Base-by-base conservation (phyloP, 78 protist species). In the Chrysochromulina tobinii region DNA sequence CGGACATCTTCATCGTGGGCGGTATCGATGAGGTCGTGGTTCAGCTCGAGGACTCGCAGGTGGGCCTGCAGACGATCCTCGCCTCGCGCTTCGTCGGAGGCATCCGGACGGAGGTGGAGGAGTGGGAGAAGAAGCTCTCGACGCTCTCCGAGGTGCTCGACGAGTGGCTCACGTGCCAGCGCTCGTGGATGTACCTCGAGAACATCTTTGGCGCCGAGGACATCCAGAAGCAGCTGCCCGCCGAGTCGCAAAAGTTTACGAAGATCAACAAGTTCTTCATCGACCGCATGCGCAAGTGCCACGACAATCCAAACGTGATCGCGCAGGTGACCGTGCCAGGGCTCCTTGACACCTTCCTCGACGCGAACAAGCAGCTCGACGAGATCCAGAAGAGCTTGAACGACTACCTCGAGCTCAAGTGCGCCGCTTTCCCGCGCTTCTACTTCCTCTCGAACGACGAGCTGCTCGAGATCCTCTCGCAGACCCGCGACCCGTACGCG, bases 371-470 rank as follows among this genome's bases (percentile, higher is more conserved):
- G 23, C 5, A 11, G 6, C 66, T 97, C 61, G 98, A 96, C 58
- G 58, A 84, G 89, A 90, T 96, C 66, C 96, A 96, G 58, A 94
- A 95, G 92, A 12, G 38, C 0, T 89, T 97, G 12, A 97, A 97
- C 73, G 96, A 96, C 25, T 96, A 96, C 25, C 94, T 97, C 20
- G 97, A 97, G 90, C 91, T 92, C 12, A 95, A 96, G 94, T 89
- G 98, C 0, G 27, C 3, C 6, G 89, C 91, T 0, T 97, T 97
- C 92, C 94, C 97, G 51, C 93, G 97, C 54, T 97, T 97, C 89
- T 96, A 95, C 79, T 96, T 95, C 95, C 90, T 97, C 21, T 96
- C 97, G 38, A 92, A 96, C 87, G 96, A 94, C 81, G 96, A 95
- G 61, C 84, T 95, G 57, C 87, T 96, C 51, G 94, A 95, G 69